Evolutionary conservation across 768 basidiomycete species (phyloP), one percentile per base, ranked within the genome.

Genomic region (Lactarius sanguifluus): DNA sequence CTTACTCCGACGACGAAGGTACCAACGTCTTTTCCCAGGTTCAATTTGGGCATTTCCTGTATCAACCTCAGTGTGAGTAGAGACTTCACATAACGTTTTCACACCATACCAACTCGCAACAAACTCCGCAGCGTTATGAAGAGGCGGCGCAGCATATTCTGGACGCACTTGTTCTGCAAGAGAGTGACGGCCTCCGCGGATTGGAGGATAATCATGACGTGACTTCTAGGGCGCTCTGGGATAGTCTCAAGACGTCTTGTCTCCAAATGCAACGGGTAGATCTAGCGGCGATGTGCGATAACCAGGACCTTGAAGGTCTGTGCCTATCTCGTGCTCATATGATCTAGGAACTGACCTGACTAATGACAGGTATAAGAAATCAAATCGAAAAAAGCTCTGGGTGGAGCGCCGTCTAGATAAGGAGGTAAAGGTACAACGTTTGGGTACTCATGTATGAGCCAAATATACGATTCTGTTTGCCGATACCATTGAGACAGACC

Each of bases 21-120:
- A 18, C 40, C 36, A 34, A 69, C 34, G 15, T 32, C 18, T 15
- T 52, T 16, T 40, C 25, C 32, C 20, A 95, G 94, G 71, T 97
- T 93, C 76, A 97, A 98, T 76, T 81, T 97, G 18, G 95, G 94
- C 25, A 97, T 97, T 68, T 92, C 94, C 1, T 92, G 88, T 74
- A 91, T 94, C 73, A 95, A 93, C 75, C 82, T 98, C 64, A 83
- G 85, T 61, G 92, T 94, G 43, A 56, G 66, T 5, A 25, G 23
- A 74, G 10, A 50, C 16, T 64, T 83, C 79, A 20, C 32, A n/a
- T 41, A 28, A 13, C 18, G n/a, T 23, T 68, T 69, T 58, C 61
- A 52, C 36, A 61, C 68, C 60, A 68, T 69, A 64, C 57, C 25
- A n/a, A 59, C 47, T 57, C 45, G 23, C 25, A 52, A 25, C 25